Evolutionary conservation across 176 grass and related monocot species (phyloP).

Genomic region (Aechmea fasciata): DNA sequence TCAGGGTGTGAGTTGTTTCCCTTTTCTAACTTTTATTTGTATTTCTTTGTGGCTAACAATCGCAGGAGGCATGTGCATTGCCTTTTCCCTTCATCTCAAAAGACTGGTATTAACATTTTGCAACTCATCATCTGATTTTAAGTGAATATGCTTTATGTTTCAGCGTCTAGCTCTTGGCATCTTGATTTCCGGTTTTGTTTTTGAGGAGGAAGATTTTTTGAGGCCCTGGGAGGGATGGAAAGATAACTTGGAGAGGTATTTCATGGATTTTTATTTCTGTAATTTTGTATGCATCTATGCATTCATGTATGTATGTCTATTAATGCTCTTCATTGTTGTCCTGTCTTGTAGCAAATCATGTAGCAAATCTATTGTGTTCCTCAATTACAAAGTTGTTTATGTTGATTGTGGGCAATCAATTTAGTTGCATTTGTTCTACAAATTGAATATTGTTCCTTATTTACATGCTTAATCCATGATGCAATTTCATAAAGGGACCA

Average conservation of each 20-base stretch:
- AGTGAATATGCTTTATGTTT: background rate
- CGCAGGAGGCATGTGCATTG: slow-evolving; percentile 5
- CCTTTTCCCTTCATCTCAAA: background rate
- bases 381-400: too few species aligned
- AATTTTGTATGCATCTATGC: too few species aligned
- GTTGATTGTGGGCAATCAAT: too few species aligned
- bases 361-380: too few species aligned
- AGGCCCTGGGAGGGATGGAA: slow-evolving; percentile 88
- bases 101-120: background rate
- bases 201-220: slow-evolving; percentile 57
- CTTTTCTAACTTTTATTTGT: slow-evolving; percentile 14
- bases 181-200: slow-evolving; percentile 74
- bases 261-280: background rate
- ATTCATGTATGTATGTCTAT: background rate
- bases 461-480: background rate
- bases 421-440: too few species aligned
- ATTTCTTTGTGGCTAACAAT: slow-evolving; percentile 1
- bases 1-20: slow-evolving; percentile 82
- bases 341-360: too few species aligned
- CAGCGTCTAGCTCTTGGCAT: slow-evolving; percentile 85
- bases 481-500: background rate
- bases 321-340: too few species aligned
- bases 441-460: too few species aligned
- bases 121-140: background rate
- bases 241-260: slow-evolving; percentile 80